Base-by-base conservation (phyloP, 2,329 filamentous ascomycete genomes). In the Aspergillus felis region DNA sequence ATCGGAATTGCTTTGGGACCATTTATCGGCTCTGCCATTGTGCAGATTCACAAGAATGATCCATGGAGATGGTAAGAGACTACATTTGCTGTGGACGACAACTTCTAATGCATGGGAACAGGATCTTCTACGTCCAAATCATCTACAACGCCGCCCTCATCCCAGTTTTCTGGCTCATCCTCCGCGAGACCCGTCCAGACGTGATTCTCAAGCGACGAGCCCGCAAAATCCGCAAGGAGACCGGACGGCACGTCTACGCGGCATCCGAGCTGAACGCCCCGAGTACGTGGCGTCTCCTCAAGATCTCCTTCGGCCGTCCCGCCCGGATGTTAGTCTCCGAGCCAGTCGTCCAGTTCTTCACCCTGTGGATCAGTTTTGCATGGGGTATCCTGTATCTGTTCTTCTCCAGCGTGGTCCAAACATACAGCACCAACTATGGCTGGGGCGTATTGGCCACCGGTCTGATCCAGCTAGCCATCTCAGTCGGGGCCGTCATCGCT, bases 51-150 rank as follows among this genome's bases (percentile, higher is more conserved):
- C 8, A 71, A 71, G 48, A 54, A 35, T 1, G 61, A 64, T 7
- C 70, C 71, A 1, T 79, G 77, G 77, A 65, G 76, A 61, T 79
- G 77, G 77, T 77, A 64, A 54, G 69, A 14, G 14, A 7, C 14
- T 14, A 17, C 5, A 6, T 1, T 2, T 7, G 14, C 3, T 35
- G 17, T 35, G 3, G 32, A 17, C 5, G 14, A 35, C 12, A 17
- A 17, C 28, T 35, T 25, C 28, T 38, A 38, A 38, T 41, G 1
- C 35, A 6, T 20, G 25, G 14, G 27, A 14, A 49, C 29, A 78
- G 76, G 77, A 78, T 79, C 41, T 80, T 77, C 59, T 71, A 76
- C 28, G 68, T 76, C 27, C 76, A 79, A 22, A 77, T 79, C 32
- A 75, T 78, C 50, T 74, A 78, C 58, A 76, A 77, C 35, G 72